Percentiles rank a stretch among this genome's conserved stretches.
Evolutionary conservation across 2,329 filamentous ascomycete genomes (phyloP).

Genomic region (Penicillium thymicola): DNA sequence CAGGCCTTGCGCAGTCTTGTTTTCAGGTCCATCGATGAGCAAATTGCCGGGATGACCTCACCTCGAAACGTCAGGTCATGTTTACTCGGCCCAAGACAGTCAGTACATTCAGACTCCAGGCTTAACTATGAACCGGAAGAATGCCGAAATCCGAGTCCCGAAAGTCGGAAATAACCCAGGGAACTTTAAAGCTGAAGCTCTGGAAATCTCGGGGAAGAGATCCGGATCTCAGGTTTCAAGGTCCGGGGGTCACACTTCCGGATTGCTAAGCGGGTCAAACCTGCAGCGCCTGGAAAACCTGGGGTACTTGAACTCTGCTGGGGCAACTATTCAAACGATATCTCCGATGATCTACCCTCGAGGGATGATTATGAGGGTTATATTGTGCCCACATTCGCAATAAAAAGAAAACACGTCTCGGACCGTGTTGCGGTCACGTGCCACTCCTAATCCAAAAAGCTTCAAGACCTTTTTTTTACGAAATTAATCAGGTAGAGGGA

Average conservation of each 20-base stretch:
- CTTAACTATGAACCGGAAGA: neutral
- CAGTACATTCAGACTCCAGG: slow-evolving; percentile 7
- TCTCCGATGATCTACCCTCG: neutral
- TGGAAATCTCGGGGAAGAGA: neutral
- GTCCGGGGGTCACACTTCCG: neutral
- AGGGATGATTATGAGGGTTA: neutral
- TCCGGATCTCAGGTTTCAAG: neutral
- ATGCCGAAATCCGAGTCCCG: neutral
- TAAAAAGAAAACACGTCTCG: neutral
- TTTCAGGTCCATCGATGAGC: slow-evolving; percentile 36
- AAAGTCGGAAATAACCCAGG: neutral
- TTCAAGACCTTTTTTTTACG: neutral
- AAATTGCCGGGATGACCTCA: slow-evolving; percentile 21
- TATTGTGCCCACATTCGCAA: neutral
- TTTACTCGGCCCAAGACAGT: slow-evolving; percentile 10
- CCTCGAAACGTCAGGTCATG: slow-evolving; percentile 18
- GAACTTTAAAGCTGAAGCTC: neutral
- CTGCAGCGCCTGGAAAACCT: neutral
- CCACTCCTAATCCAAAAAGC: neutral
- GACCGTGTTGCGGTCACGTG: neutral
- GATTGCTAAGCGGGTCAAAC: slow-evolving; percentile 2
- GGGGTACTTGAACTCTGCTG: neutral
- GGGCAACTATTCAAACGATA: neutral
- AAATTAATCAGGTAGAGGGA: neutral
- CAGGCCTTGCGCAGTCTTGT: slow-evolving; percentile 50